Evolutionary conservation across 352 stramenopile genomes (phyloP).

Genomic region (Pseudoperonospora humuli): DNA sequence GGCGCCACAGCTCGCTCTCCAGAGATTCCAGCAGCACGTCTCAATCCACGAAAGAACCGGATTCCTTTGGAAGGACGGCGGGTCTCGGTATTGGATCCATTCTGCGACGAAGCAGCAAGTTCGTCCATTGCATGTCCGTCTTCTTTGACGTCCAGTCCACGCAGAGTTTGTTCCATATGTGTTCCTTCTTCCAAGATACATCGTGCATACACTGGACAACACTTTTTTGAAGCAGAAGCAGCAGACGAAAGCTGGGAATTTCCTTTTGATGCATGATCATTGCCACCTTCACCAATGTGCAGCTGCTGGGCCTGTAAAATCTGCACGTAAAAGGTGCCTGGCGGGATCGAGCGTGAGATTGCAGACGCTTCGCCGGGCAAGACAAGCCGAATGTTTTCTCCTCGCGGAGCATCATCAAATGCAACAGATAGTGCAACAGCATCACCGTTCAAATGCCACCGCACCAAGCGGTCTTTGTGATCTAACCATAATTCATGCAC

Average conservation of each 20-base stretch:
- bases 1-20: constrained; percentile 60
- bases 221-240: constrained; percentile 31
- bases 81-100: constrained; percentile 23
- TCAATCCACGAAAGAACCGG: constrained; percentile 61
- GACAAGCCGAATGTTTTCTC: constrained; percentile 73
- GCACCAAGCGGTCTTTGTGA: constrained; percentile 74
- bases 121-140: constrained; percentile 18
- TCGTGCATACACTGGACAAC: constrained; percentile 56
- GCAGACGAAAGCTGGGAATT: constrained; percentile 3
- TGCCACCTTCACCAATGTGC: constrained; percentile 29
- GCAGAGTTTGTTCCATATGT: constrained; percentile 65
- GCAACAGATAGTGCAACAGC: constrained; percentile 71
- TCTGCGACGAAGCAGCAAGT: constrained; percentile 10
- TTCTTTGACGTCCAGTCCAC: constrained; percentile 48
- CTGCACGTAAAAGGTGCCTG: constrained; percentile 77
- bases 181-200: constrained; percentile 72
- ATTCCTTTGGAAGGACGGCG: constrained; percentile 54
- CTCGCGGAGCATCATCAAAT: constrained; percentile 56
- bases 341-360: constrained; percentile 65
- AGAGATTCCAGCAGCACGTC: constrained; percentile 64
- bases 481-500: constrained; percentile 82
- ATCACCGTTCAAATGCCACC: constrained; percentile 80
- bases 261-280: constrained; percentile 9
- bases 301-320: constrained; percentile 68
- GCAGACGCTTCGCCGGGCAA: constrained; percentile 65